Base-by-base conservation (phyloP, 1,284 basidiomycete species). In the Inonotus hispidus region DNA sequence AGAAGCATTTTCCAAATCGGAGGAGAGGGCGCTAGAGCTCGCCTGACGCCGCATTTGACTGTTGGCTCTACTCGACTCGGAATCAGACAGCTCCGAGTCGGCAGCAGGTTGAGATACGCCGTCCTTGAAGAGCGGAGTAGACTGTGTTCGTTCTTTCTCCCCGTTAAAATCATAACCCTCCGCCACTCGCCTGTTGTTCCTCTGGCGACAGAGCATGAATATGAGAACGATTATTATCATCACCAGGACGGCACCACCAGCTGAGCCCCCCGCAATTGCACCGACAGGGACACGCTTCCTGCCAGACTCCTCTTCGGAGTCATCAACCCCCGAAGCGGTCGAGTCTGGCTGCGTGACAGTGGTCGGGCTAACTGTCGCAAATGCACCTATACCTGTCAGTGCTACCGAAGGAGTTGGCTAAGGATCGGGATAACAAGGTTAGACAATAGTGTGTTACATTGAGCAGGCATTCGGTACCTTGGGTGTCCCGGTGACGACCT, bases 321-420 rank as follows among this genome's bases (percentile, higher is more conserved):
- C 39, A 32, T 32, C 19, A 27, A 37, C 32, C 16, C 14, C 41
- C 10, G 55, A 35, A 10, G 55, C 29, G 14, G 50, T 32, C 27
- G 50, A 35, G 7, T 11, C 10, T 16, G 23, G 27, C 3, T 29
- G n/a, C 35, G 32, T 21, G 23, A 54, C 41, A 29, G 47, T 38
- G 11, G 47, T 60, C n/a, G 61, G 61, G 16, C 21, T 50, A 13
- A 39, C 53, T 1, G 58, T 57, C 4, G 62, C 62, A 13, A 53
- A 47, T 10, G 62, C 62, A 32, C 62, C 62, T 6, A 56, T 58
- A 2, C 62, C 62, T 10, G 54, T 43, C 23, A 63, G 49, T 1
- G 39, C 37, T 14, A 63, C 38, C n/a, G 54, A 53, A 1, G 47
- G 46, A 43, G 58, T 53, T 7, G 58, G 53, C 62, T 63, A 25